A percentile compares a stretch with the other conserved stretches of the same genome.
Conservation (phyloP, 192 early-diverging fungal species). For the Umbelopsis ramanniana region DNA sequence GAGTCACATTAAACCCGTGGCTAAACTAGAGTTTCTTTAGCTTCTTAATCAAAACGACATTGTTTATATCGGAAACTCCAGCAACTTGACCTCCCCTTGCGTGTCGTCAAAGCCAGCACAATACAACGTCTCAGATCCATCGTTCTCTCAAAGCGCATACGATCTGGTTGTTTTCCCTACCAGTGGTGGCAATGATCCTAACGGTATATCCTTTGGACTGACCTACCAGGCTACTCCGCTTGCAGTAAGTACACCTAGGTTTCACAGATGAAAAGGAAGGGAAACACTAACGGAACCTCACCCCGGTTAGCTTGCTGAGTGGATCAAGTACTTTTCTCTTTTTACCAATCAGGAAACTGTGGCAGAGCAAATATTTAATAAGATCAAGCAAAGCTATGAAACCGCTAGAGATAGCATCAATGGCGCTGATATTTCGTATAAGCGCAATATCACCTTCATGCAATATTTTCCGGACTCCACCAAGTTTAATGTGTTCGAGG, state of each 20-base stretch:
- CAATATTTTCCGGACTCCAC: constrained; percentile 35
- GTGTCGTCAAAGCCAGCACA: constrained; percentile 19
- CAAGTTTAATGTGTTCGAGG: constrained; percentile 36
- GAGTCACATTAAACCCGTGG: no score
- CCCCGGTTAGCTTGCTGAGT: constrained; percentile 35
- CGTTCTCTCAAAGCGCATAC: constrained; percentile 17
- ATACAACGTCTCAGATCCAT: neutral
- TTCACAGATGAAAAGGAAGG: neutral
- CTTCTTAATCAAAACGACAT: constrained; percentile 39
- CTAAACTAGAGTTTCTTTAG: constrained; percentile 5
- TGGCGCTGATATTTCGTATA: constrained; percentile 21
- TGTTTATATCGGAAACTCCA: constrained; percentile 29
- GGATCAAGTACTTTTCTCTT: constrained; percentile 43
- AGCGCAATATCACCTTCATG: constrained; percentile 46
- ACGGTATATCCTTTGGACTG: constrained; percentile 32
- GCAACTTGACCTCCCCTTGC: constrained; percentile 48
- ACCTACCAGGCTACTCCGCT: constrained; percentile 25
- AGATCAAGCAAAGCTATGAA: constrained; percentile 37
- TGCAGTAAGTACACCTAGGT: constrained; percentile 24
- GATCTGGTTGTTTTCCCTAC: constrained; percentile 30
- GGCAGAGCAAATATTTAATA: constrained; percentile 34
- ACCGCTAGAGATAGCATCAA: constrained; percentile 22
- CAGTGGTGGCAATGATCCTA: constrained; percentile 21
- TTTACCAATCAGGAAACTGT: constrained; percentile 41
- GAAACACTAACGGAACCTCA: neutral